Evolutionary conservation across 352 stramenopile species (phyloP), one percentile per base, ranked within the genome.

Genomic region (Blastocystis sp.): DNA sequence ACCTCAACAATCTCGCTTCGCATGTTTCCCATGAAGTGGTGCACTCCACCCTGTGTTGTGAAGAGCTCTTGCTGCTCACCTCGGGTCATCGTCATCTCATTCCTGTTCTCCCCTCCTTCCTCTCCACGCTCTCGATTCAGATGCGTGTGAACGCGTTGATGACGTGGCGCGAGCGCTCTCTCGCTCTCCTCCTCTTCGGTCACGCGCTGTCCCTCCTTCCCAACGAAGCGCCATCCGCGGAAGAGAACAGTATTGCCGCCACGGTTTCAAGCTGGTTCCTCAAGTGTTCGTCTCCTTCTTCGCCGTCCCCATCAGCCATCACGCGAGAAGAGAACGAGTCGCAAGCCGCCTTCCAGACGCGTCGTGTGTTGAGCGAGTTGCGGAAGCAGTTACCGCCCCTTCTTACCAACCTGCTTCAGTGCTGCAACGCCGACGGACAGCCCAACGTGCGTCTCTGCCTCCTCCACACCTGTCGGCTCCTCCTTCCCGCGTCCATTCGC

Each of bases 1-100:
- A 69, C 29, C 60, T 85, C 24, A 85, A 85, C 35, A 59, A 85
- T 24, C 37, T 85, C 16, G 51, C 70, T 50, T 62, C 55, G 21
- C 33, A 85, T 41, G 24, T 55, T 13, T 85, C 74, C 1, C 74
- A 85, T 67, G 41, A 85, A 26, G 39, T 85, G 6, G 41, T 29
- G 2, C n/a, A 31, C 21, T 4, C 12, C n/a, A 37, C 74, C 16
- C 3, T 85, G 29, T 2, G 31, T 31, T 85, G 74, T 55, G 31
- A 70, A 26, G 74, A 85, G 35, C 29, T 69, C 0, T n/a, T 69
- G 16, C 60, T 85, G 12, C 74, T 85, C 55, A 63, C 41, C 2
- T 33, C 74, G 2, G 26, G 31, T 33, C 51, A 29, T 24, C 65
- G 39, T 10, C 24, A 66, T 50, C 19, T 85, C 1, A 10, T 63